Conservation (phyloP, 208 protist genomes). For the Leishmania major region DNA sequence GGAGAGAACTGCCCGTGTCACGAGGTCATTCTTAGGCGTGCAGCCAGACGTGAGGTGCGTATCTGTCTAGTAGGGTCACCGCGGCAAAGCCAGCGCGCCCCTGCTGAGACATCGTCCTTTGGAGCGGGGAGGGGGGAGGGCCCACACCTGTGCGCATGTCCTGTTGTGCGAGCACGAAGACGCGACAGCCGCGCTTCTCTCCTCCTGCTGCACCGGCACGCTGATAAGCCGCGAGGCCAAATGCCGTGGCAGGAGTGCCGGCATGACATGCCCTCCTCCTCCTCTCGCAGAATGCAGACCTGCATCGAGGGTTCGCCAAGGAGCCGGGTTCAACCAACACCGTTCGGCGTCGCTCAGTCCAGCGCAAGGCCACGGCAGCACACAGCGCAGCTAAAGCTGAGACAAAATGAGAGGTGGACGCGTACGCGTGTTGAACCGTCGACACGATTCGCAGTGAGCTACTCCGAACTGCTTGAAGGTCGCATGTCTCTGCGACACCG, state of each 20-base stretch:
- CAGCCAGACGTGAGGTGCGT: too few relatives aligned
- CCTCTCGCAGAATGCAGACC: background rate
- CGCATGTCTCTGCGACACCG: too few relatives aligned
- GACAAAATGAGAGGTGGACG: too few relatives aligned
- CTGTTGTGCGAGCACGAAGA: background rate
- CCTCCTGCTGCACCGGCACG: background rate
- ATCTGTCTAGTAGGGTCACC: too few relatives aligned
- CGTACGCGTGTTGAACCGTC: background rate
- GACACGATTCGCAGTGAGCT: too few relatives aligned
- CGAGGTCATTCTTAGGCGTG: too few relatives aligned
- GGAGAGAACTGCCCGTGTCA: too few relatives aligned
- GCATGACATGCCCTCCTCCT: too few relatives aligned
- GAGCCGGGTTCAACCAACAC: background rate
- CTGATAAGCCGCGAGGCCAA: background rate
- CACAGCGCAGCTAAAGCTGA: background rate
- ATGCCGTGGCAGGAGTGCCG: background rate
- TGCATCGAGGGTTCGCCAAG: background rate
- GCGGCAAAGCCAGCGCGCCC: too few relatives aligned
- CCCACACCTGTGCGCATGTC: background rate
- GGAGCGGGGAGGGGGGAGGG: too few relatives aligned
- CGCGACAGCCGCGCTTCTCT: background rate
- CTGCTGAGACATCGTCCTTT: too few relatives aligned
- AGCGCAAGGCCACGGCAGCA: background rate
- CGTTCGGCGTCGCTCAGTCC: background rate
- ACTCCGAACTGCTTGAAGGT: too few relatives aligned